phyloP scores from a whole-genome alignment of 768 basidiomycete species.

The Hericium alpestre region DNA sequence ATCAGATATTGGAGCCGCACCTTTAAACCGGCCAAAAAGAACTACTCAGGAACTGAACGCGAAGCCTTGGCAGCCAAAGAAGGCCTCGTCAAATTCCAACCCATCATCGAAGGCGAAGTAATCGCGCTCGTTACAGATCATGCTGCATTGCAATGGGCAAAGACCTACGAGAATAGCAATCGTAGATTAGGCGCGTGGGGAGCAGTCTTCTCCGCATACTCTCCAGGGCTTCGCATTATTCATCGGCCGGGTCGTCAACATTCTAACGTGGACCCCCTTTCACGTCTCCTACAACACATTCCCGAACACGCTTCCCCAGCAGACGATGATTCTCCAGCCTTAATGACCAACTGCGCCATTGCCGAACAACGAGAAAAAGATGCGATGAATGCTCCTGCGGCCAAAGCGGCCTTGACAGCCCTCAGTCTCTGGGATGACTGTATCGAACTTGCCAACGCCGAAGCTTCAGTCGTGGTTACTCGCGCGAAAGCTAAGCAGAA shows the following conservation, averaged over 20 bases:
- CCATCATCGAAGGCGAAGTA: constrained; percentile 25
- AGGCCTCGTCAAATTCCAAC: constrained; percentile 26
- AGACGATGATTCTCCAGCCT: not conserved
- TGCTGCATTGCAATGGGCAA: constrained; percentile 16
- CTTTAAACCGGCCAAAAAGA: constrained; percentile 10
- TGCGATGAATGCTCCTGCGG: not conserved
- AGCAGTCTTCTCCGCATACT: constrained; percentile 22
- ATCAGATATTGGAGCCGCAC: constrained; percentile 15
- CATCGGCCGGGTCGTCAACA: constrained; percentile 25
- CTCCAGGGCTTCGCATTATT: constrained; percentile 19
- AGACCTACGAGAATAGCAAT: constrained; percentile 17
- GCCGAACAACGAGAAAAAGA: not conserved
- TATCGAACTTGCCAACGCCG: not conserved
- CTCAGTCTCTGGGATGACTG: not conserved
- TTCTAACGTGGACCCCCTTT: constrained; percentile 22
- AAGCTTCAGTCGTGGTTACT: not conserved
- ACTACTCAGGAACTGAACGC: constrained; percentile 28
- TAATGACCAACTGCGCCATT: not conserved
- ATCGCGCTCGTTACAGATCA: constrained; percentile 18
- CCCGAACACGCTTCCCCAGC: not conserved
- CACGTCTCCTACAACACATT: constrained; percentile 5
- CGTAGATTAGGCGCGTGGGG: constrained; percentile 21
- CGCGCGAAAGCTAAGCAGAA: not conserved
- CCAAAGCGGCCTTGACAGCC: not conserved
- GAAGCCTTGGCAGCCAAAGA: constrained; percentile 30